phyloP scores from a whole-genome alignment of 2,329 filamentous ascomycete species.

The Geosmithia putterillii region DNA sequence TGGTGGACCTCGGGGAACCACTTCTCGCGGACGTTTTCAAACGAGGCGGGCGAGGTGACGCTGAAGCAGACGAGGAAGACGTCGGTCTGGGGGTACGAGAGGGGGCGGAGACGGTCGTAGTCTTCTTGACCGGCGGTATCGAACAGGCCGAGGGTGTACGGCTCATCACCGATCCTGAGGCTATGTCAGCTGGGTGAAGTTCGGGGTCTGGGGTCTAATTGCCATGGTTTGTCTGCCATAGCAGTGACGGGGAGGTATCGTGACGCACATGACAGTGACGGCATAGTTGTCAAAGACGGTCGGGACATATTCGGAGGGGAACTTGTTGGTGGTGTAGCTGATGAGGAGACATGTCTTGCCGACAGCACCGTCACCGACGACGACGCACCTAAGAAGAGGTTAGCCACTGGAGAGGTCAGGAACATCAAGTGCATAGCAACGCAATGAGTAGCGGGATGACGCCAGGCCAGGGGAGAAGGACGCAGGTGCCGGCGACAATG shows the following conservation, averaged over 20 bases:
- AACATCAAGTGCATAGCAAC: background rate
- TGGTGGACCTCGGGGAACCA: constrained; percentile 99
- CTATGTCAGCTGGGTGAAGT: background rate
- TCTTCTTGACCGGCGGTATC: constrained; percentile 99
- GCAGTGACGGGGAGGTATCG: background rate
- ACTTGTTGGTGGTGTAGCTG: constrained; percentile 99
- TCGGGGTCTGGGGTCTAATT: too few species aligned
- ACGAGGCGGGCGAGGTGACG: constrained; percentile 91
- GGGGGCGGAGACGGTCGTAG: constrained; percentile 91
- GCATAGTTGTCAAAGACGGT: constrained; percentile 99
- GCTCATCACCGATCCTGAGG: constrained; percentile 92
- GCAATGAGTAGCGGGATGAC: background rate
- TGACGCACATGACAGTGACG: constrained; percentile 83
- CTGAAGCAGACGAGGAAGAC: constrained; percentile 99
- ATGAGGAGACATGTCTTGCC: constrained; percentile 99
- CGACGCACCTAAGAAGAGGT: constrained; percentile 64
- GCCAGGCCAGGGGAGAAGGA: background rate
- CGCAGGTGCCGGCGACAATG: background rate
- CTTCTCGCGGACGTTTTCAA: constrained; percentile 98
- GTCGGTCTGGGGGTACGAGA: constrained; percentile 97
- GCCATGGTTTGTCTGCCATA: too few species aligned
- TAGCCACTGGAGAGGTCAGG: constrained; percentile 6
- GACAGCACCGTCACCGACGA: constrained; percentile 97
- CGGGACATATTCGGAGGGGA: constrained; percentile 98
- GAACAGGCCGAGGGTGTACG: constrained; percentile 92